These are phyloP conservation scores for Globisporangium mamillatum DNA, from an alignment of 352 stramenopile species.

Conservation along the genomic window DNA sequence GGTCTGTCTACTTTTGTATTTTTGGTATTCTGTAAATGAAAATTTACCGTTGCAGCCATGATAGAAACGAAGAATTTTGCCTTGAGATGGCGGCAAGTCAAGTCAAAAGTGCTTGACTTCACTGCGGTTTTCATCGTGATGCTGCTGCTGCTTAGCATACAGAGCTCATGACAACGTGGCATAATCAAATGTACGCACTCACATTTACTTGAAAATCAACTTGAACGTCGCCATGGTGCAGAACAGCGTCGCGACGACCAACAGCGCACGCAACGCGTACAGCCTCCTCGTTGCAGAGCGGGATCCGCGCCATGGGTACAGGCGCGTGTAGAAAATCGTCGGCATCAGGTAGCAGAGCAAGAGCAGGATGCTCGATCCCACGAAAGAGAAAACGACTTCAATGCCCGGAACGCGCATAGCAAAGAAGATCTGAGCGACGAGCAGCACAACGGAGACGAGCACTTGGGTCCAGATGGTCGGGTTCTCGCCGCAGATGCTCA, in stretches of 20 bases:
- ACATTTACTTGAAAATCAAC: conserved; percentile 22
- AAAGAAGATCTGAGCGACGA: conserved; percentile 45
- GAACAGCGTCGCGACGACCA: conserved; percentile 45
- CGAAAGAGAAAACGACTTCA: conserved; percentile 76
- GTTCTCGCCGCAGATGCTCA: conserved; percentile 30
- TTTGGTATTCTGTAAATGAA: neutral
- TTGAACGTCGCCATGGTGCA: conserved; percentile 58
- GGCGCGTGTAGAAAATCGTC: conserved; percentile 48
- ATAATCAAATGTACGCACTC: neutral
- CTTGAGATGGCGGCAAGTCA: neutral
- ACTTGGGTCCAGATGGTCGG: conserved; percentile 23
- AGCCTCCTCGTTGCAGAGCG: conserved; percentile 27
- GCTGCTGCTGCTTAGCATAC: neutral
- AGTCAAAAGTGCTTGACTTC: neutral
- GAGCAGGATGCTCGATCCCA: conserved; percentile 67
- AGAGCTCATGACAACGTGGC: neutral
- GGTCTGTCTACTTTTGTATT: neutral
- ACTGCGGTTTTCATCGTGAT: neutral
- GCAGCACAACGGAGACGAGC: conserved; percentile 37
- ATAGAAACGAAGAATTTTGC: neutral
- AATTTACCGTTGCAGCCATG: neutral
- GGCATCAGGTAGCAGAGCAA: conserved; percentile 76
- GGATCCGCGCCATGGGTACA: conserved; percentile 42
- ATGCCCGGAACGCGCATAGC: conserved; percentile 54
- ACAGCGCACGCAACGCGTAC: conserved; percentile 24